Conservation (phyloP, 192 early-diverging fungal species). For the Umbelopsis ramanniana region DNA sequence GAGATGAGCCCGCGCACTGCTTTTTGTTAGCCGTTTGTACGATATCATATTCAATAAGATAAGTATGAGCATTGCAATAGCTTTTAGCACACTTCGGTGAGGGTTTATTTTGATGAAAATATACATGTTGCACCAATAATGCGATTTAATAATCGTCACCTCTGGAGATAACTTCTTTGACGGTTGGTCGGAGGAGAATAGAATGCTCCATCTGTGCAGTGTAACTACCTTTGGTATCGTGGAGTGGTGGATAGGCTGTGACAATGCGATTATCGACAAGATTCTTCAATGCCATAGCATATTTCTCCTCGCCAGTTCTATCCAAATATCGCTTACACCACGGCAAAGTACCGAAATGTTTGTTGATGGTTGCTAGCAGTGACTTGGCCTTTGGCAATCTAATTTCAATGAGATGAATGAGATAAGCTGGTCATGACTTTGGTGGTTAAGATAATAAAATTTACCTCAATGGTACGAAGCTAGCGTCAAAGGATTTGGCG, state of each 20-base stretch:
- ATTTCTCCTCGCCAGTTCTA: slow-evolving; percentile 89
- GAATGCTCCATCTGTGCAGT: slow-evolving; percentile 99
- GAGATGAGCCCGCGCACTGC: too few relatives aligned
- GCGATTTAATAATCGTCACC: slow-evolving; percentile 18
- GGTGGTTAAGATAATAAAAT: neutral
- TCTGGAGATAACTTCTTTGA: slow-evolving; percentile 73
- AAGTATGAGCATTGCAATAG: neutral
- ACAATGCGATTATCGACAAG: slow-evolving; percentile 87
- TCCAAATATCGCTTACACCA: slow-evolving; percentile 97
- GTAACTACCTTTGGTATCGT: slow-evolving; percentile 83
- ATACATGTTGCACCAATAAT: too few relatives aligned
- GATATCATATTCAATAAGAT: neutral
- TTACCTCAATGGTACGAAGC: slow-evolving; percentile 71
- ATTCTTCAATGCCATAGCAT: slow-evolving; percentile 82
- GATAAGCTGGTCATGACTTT: neutral
- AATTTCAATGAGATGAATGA: neutral
- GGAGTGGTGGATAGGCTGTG: slow-evolving; percentile 85
- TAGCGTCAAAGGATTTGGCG: slow-evolving; percentile 62
- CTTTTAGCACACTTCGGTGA: neutral
- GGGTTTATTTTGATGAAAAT: too few relatives aligned
- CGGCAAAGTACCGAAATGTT: slow-evolving; percentile 91
- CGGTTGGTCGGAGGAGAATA: slow-evolving; percentile 83
- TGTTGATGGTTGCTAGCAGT: slow-evolving; percentile 80
- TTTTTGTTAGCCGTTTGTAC: neutral
- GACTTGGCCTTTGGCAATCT: slow-evolving; percentile 76